These are phyloP conservation scores for Ceratocystis lukuohia DNA, from an alignment of 2,329 filamentous ascomycete genomes.

Conservation along the genomic window DNA sequence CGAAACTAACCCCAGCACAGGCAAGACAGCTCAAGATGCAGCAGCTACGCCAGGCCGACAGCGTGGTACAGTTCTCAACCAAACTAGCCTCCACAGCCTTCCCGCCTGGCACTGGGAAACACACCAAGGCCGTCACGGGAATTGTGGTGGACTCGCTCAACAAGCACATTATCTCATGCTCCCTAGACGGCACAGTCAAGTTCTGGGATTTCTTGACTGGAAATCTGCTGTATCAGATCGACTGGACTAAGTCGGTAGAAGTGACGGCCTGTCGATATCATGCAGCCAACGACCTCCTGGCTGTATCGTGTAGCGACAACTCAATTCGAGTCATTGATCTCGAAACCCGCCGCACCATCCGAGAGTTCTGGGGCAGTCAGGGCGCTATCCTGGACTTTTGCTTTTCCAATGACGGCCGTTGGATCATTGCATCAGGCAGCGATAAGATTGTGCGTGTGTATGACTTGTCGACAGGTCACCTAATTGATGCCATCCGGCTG, in stretches of 20 bases:
- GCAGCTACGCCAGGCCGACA: conserved; percentile 45
- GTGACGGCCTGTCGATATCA: conserved; percentile 72
- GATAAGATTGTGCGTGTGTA: conserved; percentile 74
- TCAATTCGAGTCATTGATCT: conserved; percentile 82
- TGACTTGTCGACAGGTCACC: conserved; percentile 89
- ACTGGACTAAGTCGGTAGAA: conserved; percentile 49
- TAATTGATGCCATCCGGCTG: conserved; percentile 82
- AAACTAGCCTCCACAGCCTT: conserved; percentile 35
- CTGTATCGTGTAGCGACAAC: conserved; percentile 76
- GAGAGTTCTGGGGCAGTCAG: conserved; percentile 78
- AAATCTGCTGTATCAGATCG: conserved; percentile 62
- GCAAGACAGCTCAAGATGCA: conserved; percentile 60
- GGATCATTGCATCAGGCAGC: conserved; percentile 79
- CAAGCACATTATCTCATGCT: conserved; percentile 70
- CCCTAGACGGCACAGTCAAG: conserved; percentile 82
- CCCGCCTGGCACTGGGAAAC: conserved; percentile 50
- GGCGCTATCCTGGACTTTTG: conserved; percentile 64
- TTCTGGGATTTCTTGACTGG: conserved; percentile 96
- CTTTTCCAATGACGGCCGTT: conserved; percentile 86
- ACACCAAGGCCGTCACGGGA: conserved; percentile 72
- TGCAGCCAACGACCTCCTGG: conserved; percentile 68
- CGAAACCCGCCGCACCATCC: conserved; percentile 76
- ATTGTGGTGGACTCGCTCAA: conserved; percentile 83
- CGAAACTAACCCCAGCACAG: conserved; percentile 62
- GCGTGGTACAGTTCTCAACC: conserved; percentile 38